Conservation (phyloP, 2,329 filamentous ascomycete genomes). For the Neofusicoccum kwambonambiense region DNA sequence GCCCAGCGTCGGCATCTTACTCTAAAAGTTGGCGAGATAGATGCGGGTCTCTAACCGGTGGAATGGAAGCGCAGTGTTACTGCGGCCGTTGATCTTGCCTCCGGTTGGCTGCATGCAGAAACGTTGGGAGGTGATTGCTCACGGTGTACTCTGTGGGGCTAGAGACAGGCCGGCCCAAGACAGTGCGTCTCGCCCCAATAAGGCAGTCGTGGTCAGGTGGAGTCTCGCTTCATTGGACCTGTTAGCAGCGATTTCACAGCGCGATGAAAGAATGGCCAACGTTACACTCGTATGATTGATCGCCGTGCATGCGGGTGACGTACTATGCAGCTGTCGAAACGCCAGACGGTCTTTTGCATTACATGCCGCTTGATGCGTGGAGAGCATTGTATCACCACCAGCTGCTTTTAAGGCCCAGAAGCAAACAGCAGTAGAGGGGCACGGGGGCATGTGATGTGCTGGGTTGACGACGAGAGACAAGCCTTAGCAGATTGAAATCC, state of each 20-base stretch:
- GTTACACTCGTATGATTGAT: constrained; percentile 17
- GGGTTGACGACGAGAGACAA: neutral
- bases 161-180: constrained; percentile 3
- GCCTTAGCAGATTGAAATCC: constrained; percentile 5
- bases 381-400: neutral
- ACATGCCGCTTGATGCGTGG: constrained; percentile 4
- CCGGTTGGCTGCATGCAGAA: constrained; percentile 13
- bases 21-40: constrained; percentile 1
- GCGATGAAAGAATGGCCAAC: neutral
- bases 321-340: constrained; percentile 15
- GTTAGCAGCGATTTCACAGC: constrained; percentile 6
- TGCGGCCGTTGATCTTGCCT: constrained; percentile 8
- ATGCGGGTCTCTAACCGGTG: neutral
- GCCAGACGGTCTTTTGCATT: constrained; percentile 10
- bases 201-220: constrained; percentile 9
- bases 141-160: constrained; percentile 1
- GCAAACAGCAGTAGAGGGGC: neutral
- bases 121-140: constrained; percentile 16
- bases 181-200: neutral
- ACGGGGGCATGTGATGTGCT: neutral
- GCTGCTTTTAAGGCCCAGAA: neutral
- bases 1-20: neutral
- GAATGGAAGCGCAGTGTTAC: constrained; percentile 8
- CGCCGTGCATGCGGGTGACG: constrained; percentile 10
- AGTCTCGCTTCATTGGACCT: constrained; percentile 7